Evolutionary conservation across 192 early-diverging fungal genomes (phyloP).

Genomic region (Umbelopsis isabellina): DNA sequence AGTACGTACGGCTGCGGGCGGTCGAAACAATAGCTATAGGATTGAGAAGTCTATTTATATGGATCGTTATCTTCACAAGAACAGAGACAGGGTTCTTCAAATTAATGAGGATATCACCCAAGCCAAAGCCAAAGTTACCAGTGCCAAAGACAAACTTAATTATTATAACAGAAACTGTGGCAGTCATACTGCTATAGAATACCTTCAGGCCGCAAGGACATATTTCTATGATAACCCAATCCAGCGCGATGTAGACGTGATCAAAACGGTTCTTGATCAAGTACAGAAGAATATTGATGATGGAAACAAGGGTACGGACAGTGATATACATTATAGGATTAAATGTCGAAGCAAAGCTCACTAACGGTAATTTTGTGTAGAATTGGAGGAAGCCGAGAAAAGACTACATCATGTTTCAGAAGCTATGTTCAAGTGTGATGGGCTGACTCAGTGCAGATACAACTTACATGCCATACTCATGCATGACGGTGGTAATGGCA

Average conservation of each 20-base stretch:
- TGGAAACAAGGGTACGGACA: not conserved
- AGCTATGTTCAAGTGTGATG: constrained; percentile 24
- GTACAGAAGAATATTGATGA: constrained; percentile 1
- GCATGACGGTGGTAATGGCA: constrained; percentile 34
- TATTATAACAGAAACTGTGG: constrained; percentile 4
- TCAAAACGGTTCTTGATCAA: not conserved
- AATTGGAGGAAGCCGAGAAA: constrained; percentile 10
- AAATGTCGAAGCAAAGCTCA: no score
- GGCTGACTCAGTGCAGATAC: constrained; percentile 30
- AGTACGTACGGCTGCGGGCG: constrained; percentile 15
- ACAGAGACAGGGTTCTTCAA: constrained; percentile 20
- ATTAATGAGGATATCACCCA: constrained; percentile 14
- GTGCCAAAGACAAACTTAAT: not conserved
- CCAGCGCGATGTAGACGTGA: no score
- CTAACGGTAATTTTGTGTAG: not conserved
- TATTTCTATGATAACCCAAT: not conserved
- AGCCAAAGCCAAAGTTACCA: constrained; percentile 13
- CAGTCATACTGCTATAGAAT: not conserved
- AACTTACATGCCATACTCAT: constrained; percentile 36
- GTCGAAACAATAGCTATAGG: constrained; percentile 20
- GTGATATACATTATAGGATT: no score
- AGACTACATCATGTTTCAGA: not conserved
- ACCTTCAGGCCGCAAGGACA: not conserved
- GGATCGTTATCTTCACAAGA: constrained; percentile 42
- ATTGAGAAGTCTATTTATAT: constrained; percentile 40